These are phyloP conservation scores for Pseudogymnoascus sp. DNA, from an alignment of 2,329 filamentous ascomycete species.

Conservation along the genomic window DNA sequence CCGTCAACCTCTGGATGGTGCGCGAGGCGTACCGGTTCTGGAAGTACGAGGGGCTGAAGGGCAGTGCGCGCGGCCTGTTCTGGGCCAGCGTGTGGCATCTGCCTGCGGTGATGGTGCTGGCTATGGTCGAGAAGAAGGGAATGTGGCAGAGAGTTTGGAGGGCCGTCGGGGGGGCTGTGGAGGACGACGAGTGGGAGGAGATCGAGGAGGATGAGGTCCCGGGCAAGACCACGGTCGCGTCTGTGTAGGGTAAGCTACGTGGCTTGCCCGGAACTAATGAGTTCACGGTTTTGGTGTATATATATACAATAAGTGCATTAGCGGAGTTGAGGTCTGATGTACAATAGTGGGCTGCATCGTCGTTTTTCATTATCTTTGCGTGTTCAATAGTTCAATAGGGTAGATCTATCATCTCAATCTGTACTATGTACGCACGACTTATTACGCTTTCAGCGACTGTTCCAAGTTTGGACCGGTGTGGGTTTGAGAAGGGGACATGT, in stretches of 20 bases:
- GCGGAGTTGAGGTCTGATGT: slow-evolving; percentile 8
- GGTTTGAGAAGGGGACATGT: background rate
- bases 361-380: background rate
- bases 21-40: slow-evolving; percentile 76
- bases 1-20: slow-evolving; percentile 79
- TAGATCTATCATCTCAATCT: slow-evolving; percentile 6
- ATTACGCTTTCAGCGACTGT: background rate
- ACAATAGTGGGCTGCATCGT: slow-evolving; percentile 7
- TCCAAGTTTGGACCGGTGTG: background rate
- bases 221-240: slow-evolving; percentile 1
- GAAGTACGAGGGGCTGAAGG: slow-evolving; percentile 66
- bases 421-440: background rate
- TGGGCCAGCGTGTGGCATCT: slow-evolving; percentile 98
- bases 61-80: slow-evolving; percentile 76
- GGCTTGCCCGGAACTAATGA: slow-evolving; percentile 5
- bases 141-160: slow-evolving; percentile 79
- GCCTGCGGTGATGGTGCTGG: slow-evolving; percentile 79
- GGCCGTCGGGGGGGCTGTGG: slow-evolving; percentile 51
- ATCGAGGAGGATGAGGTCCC: slow-evolving; percentile 33
- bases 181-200: slow-evolving; percentile 52
- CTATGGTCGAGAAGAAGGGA: slow-evolving; percentile 88
- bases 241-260: background rate
- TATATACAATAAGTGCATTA: slow-evolving; percentile 4
- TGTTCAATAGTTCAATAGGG: background rate
- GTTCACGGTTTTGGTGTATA: slow-evolving; percentile 7